Evolutionary conservation across 2,329 filamentous ascomycete species (phyloP).

Genomic region (Alternaria novae-zelandiae): DNA sequence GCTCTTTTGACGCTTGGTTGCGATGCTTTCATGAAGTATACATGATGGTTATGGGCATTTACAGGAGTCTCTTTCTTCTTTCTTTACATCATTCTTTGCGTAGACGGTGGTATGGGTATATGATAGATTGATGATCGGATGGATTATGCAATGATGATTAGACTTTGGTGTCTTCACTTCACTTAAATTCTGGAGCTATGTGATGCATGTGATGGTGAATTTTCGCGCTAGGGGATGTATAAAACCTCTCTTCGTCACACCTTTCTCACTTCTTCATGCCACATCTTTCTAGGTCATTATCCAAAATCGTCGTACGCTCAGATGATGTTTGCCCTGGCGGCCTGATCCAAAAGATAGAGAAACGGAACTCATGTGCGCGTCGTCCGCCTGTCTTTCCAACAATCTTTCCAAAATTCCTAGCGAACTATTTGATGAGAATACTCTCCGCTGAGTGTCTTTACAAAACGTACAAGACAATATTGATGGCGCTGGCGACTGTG

Average conservation of each 20-base stretch:
- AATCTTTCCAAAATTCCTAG: background rate
- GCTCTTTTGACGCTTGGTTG: background rate
- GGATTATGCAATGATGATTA: background rate
- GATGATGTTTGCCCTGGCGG: background rate
- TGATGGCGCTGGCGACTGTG: background rate
- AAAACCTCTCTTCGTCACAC: rapidly evolving
- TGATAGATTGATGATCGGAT: background rate
- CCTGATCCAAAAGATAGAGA: background rate
- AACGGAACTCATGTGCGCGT: background rate
- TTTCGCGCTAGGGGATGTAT: background rate
- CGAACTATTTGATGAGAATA: background rate
- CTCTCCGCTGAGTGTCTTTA: background rate
- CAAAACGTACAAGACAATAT: too few species aligned
- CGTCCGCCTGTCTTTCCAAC: background rate
- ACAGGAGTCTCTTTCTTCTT: slow-evolving; percentile 2
- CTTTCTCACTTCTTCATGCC: background rate
- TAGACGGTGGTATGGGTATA: background rate
- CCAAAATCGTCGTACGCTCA: background rate
- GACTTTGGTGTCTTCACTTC: background rate
- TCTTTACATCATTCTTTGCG: background rate
- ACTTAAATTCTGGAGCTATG: background rate
- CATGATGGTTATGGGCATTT: slow-evolving; percentile 9
- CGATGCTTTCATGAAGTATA: background rate
- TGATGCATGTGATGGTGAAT: background rate
- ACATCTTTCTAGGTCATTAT: rapidly evolving